phyloP scores from a whole-genome alignment of 2,329 filamentous ascomycete species.

The Cladobotryum protrusum region DNA sequence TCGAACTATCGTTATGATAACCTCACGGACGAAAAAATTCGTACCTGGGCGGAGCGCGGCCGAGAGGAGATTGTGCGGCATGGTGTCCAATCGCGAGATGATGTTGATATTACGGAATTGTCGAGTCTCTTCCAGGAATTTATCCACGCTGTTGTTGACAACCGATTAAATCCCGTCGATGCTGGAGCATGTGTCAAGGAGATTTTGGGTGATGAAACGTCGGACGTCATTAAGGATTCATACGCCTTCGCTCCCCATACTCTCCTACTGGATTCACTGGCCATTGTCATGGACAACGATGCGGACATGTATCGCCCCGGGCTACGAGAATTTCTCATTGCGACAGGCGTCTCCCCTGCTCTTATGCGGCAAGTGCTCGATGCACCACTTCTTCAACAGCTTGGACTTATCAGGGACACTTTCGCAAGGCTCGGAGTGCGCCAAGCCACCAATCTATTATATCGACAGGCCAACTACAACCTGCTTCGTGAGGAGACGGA shows the following conservation, averaged over 20 bases:
- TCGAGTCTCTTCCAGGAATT: slow-evolving; percentile 79
- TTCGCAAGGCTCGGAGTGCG: slow-evolving; percentile 80
- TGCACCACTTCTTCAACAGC: slow-evolving; percentile 62
- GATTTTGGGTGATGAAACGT: slow-evolving; percentile 56
- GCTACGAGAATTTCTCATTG: slow-evolving; percentile 62
- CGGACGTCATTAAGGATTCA: slow-evolving; percentile 43
- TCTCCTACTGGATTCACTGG: slow-evolving; percentile 77
- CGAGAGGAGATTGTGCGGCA: slow-evolving; percentile 61
- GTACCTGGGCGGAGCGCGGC: slow-evolving; percentile 61
- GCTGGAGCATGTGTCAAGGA: slow-evolving; percentile 68
- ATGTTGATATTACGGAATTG: slow-evolving; percentile 63
- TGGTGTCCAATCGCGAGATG: slow-evolving; percentile 56
- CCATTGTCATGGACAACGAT: slow-evolving; percentile 70
- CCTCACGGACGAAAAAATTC: slow-evolving; percentile 63
- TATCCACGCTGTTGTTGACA: slow-evolving; percentile 66
- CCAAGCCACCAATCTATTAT: slow-evolving; percentile 86
- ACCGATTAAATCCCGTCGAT: slow-evolving; percentile 58
- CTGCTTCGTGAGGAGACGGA: slow-evolving; percentile 91
- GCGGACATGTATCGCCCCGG: slow-evolving; percentile 40
- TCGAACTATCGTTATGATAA: slow-evolving; percentile 65
- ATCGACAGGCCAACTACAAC: slow-evolving; percentile 96
- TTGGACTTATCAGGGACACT: slow-evolving; percentile 77
- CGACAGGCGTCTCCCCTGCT: slow-evolving; percentile 64
- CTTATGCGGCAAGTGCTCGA: slow-evolving; percentile 82
- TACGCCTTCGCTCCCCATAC: slow-evolving; percentile 56